Base-by-base conservation (phyloP, 2,329 filamentous ascomycete genomes). In the Blastomyces gilchristii region DNA sequence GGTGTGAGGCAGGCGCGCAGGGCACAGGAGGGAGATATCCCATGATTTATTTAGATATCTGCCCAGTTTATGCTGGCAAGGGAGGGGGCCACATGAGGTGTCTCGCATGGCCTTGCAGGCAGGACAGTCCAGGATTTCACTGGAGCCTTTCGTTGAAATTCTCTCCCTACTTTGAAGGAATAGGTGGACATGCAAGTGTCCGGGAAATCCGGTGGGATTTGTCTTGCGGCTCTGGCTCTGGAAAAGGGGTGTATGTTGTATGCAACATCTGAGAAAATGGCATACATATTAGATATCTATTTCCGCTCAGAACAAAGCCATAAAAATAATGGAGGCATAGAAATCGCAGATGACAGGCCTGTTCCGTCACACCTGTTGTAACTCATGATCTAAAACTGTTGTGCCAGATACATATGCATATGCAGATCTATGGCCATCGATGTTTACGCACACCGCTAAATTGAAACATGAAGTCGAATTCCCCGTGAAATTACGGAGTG, bases 51-150 rank as follows among this genome's bases (percentile, higher is more conserved):
- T 14, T 39, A 22, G 34, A 56, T 22, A 18, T 8, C 53, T 14
- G 53, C 53, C 18, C 53, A 22, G 53, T n/a, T n/a, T 18, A 39
- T 56, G 53, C 52, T 7, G 31, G 34, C 28, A 12, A 57, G 14
- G 37, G 54, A 57, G 25, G 54, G 54, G n/a, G 53, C 28, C 54
- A 58, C 37, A 58, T 58, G 54, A 58, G 34, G 37, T 18, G 7
- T 43, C 16, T n/a, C 37, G 16, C 31, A 56, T 39, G 3, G 34
- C 53, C 22, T 56, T 56, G 18, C 6, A 12, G 1, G 14, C 22
- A 14, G 11, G 12, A 2, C 25, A 31, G 14, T 12, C 49, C 22
- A 50, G 7, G 18, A 54, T 54, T 37, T 18, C 5, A 8, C 34
- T 22, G 16, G 11, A 22, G 7, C n/a, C 8, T 2, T 49, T 49